Evolutionary conservation across 768 basidiomycete genomes (phyloP).

Genomic region (Podaxis sp.): DNA sequence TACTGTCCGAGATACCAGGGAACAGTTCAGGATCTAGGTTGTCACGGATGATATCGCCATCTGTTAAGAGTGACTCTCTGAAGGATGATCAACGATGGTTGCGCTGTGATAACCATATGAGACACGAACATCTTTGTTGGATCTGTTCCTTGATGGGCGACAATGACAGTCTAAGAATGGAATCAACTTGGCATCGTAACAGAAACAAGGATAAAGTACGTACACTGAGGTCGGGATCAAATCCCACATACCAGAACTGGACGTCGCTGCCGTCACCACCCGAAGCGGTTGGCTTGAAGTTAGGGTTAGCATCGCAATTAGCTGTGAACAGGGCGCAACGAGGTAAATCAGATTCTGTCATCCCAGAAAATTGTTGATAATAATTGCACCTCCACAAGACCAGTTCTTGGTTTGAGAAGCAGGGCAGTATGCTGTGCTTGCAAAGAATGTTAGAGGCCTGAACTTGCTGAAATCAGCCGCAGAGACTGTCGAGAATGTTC

Average conservation of each 20-base stretch:
- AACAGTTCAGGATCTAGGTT: slow-evolving; percentile 47
- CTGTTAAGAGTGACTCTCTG: slow-evolving; percentile 51
- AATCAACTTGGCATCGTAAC: neutral
- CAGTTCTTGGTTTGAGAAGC: slow-evolving; percentile 43
- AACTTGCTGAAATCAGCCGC: slow-evolving; percentile 39
- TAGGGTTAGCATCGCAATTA: slow-evolving; percentile 45
- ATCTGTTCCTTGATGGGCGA: slow-evolving; percentile 32
- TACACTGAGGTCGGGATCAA: slow-evolving; percentile 33
- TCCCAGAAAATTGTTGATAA: neutral
- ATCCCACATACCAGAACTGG: slow-evolving; percentile 51
- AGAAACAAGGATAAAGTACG: neutral
- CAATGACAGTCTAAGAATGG: slow-evolving; percentile 30
- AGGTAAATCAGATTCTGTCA: slow-evolving; percentile 44
- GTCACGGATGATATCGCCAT: slow-evolving; percentile 40
- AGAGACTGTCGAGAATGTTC: slow-evolving; percentile 34
- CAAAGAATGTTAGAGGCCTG: slow-evolving; percentile 47
- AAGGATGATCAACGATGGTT: neutral
- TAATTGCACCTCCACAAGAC: slow-evolving; percentile 43
- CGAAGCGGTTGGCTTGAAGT: slow-evolving; percentile 47
- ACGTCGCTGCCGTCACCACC: slow-evolving; percentile 44
- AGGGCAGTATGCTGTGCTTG: slow-evolving; percentile 48
- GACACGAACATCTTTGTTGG: slow-evolving; percentile 17
- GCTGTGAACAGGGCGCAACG: slow-evolving; percentile 23
- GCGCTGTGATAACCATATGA: neutral
- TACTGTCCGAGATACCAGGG: slow-evolving; percentile 46